A percentile compares a stretch with the other conserved stretches of the same genome.
These are phyloP conservation scores for Yamadazyma membranifaciens DNA, from an alignment of 1,139 yeast species.

Conservation along the genomic window DNA sequence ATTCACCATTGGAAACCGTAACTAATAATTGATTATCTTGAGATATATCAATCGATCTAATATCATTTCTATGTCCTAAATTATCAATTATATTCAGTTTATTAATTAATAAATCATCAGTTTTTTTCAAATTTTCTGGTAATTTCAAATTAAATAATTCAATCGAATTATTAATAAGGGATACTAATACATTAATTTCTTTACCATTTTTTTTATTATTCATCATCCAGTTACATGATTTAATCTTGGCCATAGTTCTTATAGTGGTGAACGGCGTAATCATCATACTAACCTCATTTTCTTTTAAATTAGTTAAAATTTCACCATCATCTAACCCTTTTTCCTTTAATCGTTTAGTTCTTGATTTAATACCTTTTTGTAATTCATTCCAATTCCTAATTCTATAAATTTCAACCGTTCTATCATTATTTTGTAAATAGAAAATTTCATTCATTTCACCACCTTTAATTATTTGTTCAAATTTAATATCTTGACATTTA, in stretches of 20 bases:
- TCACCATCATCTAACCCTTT: slow-evolving; percentile 66
- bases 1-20: slow-evolving; percentile 85
- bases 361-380: slow-evolving; percentile 70
- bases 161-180: slow-evolving; percentile 71
- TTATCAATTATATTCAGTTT: slow-evolving; percentile 62
- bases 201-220: slow-evolving; percentile 18
- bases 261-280: slow-evolving; percentile 64
- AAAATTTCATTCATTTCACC: slow-evolving; percentile 55
- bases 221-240: slow-evolving; percentile 55
- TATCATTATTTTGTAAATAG: slow-evolving; percentile 73
- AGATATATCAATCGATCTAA: slow-evolving; percentile 79
- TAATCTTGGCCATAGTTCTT: slow-evolving; percentile 57
- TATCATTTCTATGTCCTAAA: slow-evolving; percentile 87
- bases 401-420: slow-evolving; percentile 79
- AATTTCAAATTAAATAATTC: slow-evolving; percentile 62
- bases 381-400: slow-evolving; percentile 78
- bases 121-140: slow-evolving; percentile 45
- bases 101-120: slow-evolving; percentile 37
- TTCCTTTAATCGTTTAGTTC: slow-evolving; percentile 76
- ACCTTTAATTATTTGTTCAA: slow-evolving; percentile 33
- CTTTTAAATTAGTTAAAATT: slow-evolving; percentile 49
- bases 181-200: slow-evolving; percentile 57
- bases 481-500: slow-evolving; percentile 63
- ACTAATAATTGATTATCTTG: slow-evolving; percentile 83
- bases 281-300: slow-evolving; percentile 56